Evolutionary conservation across 106 monocot genomes (phyloP), one percentile per base, ranked within the genome.

Genomic region (Dendrobium chrysotoxum): DNA sequence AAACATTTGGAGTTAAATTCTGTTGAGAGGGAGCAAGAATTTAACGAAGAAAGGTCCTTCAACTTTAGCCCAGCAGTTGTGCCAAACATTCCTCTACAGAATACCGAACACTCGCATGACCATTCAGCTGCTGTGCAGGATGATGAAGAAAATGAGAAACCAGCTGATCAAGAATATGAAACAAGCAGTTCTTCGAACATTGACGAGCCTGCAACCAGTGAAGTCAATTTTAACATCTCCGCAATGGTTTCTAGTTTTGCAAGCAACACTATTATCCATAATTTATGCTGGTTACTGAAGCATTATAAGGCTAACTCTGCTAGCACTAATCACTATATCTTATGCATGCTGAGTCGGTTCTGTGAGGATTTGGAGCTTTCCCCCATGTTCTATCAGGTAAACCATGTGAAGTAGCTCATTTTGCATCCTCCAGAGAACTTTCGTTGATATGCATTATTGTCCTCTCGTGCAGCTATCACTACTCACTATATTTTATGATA

Each of bases 331-430:
- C 88, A 95, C 82, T 90, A 99, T 83, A 82, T 99, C 39, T 80
- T 91, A 84, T 91, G 84, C 80, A 91, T 99, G 92, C 53, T 99
- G 54, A 84, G 80, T 65, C 78, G 95, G 42, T 84, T 99, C 40
- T 99, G 95, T 81, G 89, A 95, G 83, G 95, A 99, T 81, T 81
- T 99, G 64, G 91, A 91, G 28, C 84, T 99, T 75, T 87, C 89
- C 17, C 92, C 98, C 23, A 87, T 99, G 89, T 82, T 99, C 23
- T 99, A 93, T 81, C 98, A 99, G 93, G 98, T 95, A 93, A 79
- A 82, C 18, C 17, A 20, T 54, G n/a, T 65, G 41, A 77, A 31
- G 25, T 45, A 40, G 41, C 9, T 41, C 35, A 58, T 47, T 28
- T 53, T 65, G 28, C 17, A 26, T 17, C 17, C 18, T 28, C 28